Percentiles rank a stretch among this genome's conserved stretches.
Conservation (phyloP, 805 yeast species). For the Suhomyces canberraensis region DNA sequence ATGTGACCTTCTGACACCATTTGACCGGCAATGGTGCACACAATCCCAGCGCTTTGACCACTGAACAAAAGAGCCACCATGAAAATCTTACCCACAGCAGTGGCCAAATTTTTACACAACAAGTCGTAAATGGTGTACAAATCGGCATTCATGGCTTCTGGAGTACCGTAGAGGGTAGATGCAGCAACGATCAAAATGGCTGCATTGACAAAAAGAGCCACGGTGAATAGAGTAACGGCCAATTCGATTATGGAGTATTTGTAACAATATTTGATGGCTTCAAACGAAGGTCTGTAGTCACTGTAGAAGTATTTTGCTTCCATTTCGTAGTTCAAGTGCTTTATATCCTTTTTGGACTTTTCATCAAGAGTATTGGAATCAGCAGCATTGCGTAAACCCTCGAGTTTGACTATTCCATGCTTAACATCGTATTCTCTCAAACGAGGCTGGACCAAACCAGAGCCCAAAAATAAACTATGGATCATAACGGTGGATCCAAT, state of each 20-base stretch:
- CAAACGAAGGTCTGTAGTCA: constrained; percentile 63
- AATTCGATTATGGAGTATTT: constrained; percentile 72
- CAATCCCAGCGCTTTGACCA: constrained; percentile 89
- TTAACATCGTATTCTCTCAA: constrained; percentile 43
- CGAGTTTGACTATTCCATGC: constrained; percentile 30
- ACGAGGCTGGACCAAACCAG: constrained; percentile 49
- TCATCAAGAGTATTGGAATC: not conserved
- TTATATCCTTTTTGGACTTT: constrained; percentile 1
- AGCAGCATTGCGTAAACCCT: constrained; percentile 8
- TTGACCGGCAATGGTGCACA: constrained; percentile 92
- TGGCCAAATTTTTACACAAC: constrained; percentile 58
- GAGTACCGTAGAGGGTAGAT: constrained; percentile 65
- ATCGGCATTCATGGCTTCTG: constrained; percentile 71
- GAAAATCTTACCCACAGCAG: constrained; percentile 78
- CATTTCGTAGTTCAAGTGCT: constrained; percentile 2
- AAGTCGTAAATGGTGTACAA: constrained; percentile 71
- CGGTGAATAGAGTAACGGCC: constrained; percentile 63
- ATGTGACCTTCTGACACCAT: constrained; percentile 89
- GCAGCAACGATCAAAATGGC: constrained; percentile 83
- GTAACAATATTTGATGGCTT: constrained; percentile 71
- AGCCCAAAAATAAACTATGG: constrained; percentile 47
- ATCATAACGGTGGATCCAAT: constrained; percentile 54
- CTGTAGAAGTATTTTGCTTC: constrained; percentile 33
- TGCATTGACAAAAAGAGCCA: constrained; percentile 84
- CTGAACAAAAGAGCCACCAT: constrained; percentile 80